These are phyloP conservation scores for Penicillium sp. DNA, from an alignment of 2,329 filamentous ascomycete species.

Conservation along the genomic window DNA sequence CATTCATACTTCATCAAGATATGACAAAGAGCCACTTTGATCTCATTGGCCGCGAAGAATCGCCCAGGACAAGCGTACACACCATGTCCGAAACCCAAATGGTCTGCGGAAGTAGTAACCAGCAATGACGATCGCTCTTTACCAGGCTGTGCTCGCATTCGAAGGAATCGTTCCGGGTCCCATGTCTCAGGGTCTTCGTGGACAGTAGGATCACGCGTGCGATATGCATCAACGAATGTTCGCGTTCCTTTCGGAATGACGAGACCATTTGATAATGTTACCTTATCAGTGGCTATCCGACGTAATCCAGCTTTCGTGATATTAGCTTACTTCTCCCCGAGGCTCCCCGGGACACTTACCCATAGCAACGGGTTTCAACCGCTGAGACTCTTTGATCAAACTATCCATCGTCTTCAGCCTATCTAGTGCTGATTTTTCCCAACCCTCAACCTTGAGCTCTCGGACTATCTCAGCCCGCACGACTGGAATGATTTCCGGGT, in stretches of 20 bases:
- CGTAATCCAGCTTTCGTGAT: not conserved
- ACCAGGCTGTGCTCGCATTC: conserved; percentile 8
- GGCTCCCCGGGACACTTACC: not conserved
- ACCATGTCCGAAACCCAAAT: conserved; percentile 35
- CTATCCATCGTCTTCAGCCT: conserved; percentile 16
- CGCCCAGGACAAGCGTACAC: conserved; percentile 48
- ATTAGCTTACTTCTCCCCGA: too few species aligned
- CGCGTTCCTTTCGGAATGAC: not conserved
- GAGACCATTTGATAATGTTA: not conserved
- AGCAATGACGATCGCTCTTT: conserved; percentile 10
- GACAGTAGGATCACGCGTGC: not conserved
- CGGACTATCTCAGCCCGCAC: conserved; percentile 27
- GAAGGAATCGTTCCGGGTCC: conserved; percentile 10
- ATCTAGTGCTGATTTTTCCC: conserved; percentile 5
- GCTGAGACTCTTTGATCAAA: conserved; percentile 15
- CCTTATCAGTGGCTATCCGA: not conserved
- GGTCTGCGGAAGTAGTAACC: conserved; percentile 18
- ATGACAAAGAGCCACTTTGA: conserved; percentile 57
- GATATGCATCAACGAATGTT: not conserved
- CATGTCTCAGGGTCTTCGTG: not conserved
- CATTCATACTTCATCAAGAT: conserved; percentile 57
- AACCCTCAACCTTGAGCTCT: conserved; percentile 13
- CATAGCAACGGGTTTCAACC: conserved; percentile 6
- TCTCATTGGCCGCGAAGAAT: conserved; percentile 58
- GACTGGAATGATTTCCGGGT: conserved; percentile 9